Evolutionary conservation across 805 yeast species (phyloP).

Genomic region (Candida berthetii): DNA sequence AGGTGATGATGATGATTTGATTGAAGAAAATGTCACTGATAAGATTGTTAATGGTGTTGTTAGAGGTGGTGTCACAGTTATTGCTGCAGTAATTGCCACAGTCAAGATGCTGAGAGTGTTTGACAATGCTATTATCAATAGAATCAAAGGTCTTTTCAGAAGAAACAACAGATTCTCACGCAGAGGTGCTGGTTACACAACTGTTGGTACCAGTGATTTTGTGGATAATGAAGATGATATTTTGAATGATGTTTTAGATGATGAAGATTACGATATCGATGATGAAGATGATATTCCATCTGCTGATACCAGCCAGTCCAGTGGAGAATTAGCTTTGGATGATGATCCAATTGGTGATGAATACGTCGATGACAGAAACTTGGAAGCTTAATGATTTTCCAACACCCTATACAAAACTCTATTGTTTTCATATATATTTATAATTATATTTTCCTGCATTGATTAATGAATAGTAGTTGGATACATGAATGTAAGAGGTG

Average conservation of each 20-base stretch:
- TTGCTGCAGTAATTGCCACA: slow-evolving; percentile 24
- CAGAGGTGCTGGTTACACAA: slow-evolving; percentile 16
- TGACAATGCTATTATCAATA: slow-evolving; percentile 11
- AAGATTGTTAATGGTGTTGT: slow-evolving; percentile 45
- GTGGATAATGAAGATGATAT: slow-evolving; percentile 14
- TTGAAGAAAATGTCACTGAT: slow-evolving; percentile 47
- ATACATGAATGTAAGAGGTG: background rate
- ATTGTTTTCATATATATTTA: no score
- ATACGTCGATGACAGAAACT: slow-evolving; percentile 1
- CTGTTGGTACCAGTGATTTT: slow-evolving; percentile 13
- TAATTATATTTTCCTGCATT: no score
- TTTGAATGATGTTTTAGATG: slow-evolving; percentile 17
- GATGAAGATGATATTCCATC: slow-evolving; percentile 14
- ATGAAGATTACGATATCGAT: slow-evolving; percentile 18
- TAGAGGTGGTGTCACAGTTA: slow-evolving; percentile 26
- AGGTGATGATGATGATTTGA: slow-evolving; percentile 72
- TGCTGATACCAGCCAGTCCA: no score
- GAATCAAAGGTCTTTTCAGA: slow-evolving; percentile 10
- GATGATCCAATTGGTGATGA: background rate
- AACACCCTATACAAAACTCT: no score
- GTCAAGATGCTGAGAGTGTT: slow-evolving; percentile 21
- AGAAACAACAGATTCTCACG: slow-evolving; percentile 15
- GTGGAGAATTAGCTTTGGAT: background rate
- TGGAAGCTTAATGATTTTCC: background rate
- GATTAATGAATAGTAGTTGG: background rate